A percentile compares a stretch with the other conserved stretches of the same genome.
phyloP scores from a whole-genome alignment of 768 basidiomycete genomes.

The Boletus vermiculosoides region DNA sequence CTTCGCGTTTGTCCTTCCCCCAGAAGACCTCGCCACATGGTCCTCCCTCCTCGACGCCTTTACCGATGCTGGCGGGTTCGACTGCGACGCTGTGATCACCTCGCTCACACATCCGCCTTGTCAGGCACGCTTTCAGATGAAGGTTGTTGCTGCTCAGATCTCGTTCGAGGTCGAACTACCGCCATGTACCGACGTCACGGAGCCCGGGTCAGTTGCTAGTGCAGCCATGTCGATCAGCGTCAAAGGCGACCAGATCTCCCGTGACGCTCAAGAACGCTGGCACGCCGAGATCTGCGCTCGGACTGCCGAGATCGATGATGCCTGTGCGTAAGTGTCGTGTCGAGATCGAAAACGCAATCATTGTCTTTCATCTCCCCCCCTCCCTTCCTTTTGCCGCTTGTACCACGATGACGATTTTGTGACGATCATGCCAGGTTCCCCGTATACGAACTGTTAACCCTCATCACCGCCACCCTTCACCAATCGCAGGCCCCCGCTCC shows the following conservation, averaged over 20 bases:
- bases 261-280: conserved; percentile 52
- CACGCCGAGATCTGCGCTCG: conserved; percentile 38
- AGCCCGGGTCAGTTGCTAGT: background rate
- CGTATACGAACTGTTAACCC: conserved; percentile 55
- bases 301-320: conserved; percentile 29
- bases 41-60: conserved; percentile 20
- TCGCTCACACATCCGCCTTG: conserved; percentile 11
- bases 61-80: background rate
- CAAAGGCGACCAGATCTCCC: conserved; percentile 46
- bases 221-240: conserved; percentile 33
- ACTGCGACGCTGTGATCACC: background rate
- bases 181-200: conserved; percentile 4
- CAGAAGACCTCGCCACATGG: conserved; percentile 40
- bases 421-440: conserved; percentile 48
- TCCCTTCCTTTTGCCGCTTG: background rate
- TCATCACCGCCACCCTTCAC: conserved; percentile 60
- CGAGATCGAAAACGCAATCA: background rate
- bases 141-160: conserved; percentile 24
- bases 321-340: conserved; percentile 25
- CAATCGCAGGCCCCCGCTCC: conserved; percentile 10
- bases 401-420: background rate
- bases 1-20: conserved; percentile 37
- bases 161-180: conserved; percentile 40
- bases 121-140: conserved; percentile 38
- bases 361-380: background rate